phyloP scores from a whole-genome alignment of 2,329 filamentous ascomycete genomes.

The Aspergillus chevalieri region DNA sequence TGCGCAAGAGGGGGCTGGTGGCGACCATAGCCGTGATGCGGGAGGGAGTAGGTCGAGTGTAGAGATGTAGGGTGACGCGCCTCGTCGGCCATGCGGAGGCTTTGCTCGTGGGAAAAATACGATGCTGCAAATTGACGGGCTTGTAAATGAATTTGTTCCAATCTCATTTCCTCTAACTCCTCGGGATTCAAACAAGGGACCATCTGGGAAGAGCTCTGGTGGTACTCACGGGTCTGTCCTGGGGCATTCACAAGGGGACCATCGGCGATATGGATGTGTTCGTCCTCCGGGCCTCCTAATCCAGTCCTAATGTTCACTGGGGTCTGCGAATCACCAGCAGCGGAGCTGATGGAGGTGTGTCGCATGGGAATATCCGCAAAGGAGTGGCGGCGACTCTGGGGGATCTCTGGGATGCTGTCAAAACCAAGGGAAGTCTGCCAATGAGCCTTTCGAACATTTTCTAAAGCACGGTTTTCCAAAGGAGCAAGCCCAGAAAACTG shows the following conservation, averaged over 20 bases:
- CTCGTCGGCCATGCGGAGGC: slow-evolving; percentile 28
- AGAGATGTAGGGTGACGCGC: slow-evolving; percentile 30
- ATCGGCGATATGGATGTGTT: slow-evolving; percentile 31
- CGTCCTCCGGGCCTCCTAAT: slow-evolving; percentile 32
- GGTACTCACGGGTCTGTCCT: slow-evolving; percentile 40
- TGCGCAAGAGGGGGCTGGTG: slow-evolving; percentile 31
- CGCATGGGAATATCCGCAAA: slow-evolving; percentile 47
- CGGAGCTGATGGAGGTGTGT: slow-evolving; percentile 38
- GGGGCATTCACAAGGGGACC: slow-evolving; percentile 30
- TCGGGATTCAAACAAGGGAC: slow-evolving; percentile 20
- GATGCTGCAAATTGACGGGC: slow-evolving; percentile 36
- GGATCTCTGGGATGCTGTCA: slow-evolving; percentile 39
- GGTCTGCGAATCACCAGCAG: slow-evolving; percentile 25
- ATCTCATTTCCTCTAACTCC: slow-evolving; percentile 25
- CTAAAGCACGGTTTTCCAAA: slow-evolving; percentile 39
- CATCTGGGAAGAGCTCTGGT: slow-evolving; percentile 23
- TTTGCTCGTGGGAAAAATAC: slow-evolving; percentile 39
- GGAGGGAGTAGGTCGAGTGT: slow-evolving; percentile 35
- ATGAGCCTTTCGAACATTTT: slow-evolving; percentile 42
- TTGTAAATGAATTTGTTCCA: slow-evolving; percentile 30
- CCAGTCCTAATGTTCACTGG: slow-evolving; percentile 15
- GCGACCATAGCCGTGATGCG: slow-evolving; percentile 29
- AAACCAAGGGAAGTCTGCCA: slow-evolving; percentile 49
- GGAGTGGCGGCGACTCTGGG: slow-evolving; percentile 47
- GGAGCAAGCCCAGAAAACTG: slow-evolving; percentile 32